Conservation (phyloP, 75 land plant genomes). For the Pinus albicaulis region DNA sequence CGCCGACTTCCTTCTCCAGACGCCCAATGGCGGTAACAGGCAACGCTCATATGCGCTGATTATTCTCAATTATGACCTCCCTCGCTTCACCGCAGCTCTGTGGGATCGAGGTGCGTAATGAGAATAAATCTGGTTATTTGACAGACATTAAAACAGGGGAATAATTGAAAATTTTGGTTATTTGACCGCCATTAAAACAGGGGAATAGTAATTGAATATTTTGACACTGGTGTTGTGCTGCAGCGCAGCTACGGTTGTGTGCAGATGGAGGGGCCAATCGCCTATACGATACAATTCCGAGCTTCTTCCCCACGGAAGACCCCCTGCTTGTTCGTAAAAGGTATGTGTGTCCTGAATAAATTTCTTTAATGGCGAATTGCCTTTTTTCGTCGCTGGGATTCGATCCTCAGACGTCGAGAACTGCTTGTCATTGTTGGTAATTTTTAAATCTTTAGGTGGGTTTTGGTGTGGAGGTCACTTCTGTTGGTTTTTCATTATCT, state of each 20-base stretch:
- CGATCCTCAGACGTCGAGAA: neutral
- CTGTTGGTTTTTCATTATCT: too few relatives aligned
- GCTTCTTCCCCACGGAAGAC: constrained; percentile 56
- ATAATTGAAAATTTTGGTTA: neutral
- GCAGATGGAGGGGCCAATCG: constrained; percentile 99
- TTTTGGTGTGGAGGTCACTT: too few relatives aligned
- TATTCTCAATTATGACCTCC: constrained; percentile 72
- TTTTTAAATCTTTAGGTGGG: too few relatives aligned
- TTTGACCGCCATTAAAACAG: neutral
- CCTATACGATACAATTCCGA: constrained; percentile 69
- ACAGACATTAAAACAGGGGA: neutral
- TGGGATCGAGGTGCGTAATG: constrained; percentile 69
- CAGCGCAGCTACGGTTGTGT: constrained; percentile 82
- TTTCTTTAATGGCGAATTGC: neutral
- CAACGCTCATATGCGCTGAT: constrained; percentile 55
- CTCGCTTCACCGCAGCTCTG: constrained; percentile 65
- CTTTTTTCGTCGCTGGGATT: neutral
- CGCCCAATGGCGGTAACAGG: neutral
- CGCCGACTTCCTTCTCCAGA: constrained; percentile 38
- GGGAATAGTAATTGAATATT: neutral
- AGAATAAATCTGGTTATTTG: neutral
- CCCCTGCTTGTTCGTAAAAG: constrained; percentile 57
- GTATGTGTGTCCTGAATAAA: constrained; percentile 10
- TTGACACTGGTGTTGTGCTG: constrained; percentile 5
- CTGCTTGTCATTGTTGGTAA: neutral